These are phyloP conservation scores for Pseudocercospora fijiensis DNA, from an alignment of 2,329 filamentous ascomycete genomes.

Conservation along the genomic window DNA sequence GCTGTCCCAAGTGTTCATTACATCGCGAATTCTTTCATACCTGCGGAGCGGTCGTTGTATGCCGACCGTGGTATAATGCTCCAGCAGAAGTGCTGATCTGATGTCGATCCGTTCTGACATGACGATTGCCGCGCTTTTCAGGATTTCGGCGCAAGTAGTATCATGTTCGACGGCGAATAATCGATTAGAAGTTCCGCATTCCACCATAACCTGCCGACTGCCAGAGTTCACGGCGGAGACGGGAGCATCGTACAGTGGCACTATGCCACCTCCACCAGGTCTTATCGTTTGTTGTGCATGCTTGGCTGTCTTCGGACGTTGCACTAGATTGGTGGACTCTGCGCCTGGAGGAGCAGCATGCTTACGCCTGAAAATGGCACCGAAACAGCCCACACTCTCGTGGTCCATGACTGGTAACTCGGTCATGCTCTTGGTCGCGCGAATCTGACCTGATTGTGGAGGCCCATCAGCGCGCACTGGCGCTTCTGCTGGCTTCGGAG, in stretches of 20 bases:
- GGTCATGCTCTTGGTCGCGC: conserved; percentile 34
- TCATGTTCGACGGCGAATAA: conserved; percentile 70
- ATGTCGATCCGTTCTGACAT: conserved; percentile 65
- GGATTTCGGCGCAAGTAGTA: conserved; percentile 72
- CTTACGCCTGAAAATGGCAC: conserved; percentile 39
- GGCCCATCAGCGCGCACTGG: conserved; percentile 29
- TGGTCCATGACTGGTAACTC: conserved; percentile 29
- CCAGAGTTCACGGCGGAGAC: conserved; percentile 77
- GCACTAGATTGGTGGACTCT: conserved; percentile 18
- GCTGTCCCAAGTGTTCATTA: conserved; percentile 89
- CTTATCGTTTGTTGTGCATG: conserved; percentile 39
- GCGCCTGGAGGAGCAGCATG: conserved; percentile 25
- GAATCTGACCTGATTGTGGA: conserved; percentile 35
- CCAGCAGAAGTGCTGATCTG: conserved; percentile 68
- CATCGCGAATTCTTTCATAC: conserved; percentile 82
- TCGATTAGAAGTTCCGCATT: conserved; percentile 68
- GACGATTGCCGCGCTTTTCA: conserved; percentile 64
- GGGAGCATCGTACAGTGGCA: conserved; percentile 69
- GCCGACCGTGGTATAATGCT: conserved; percentile 72
- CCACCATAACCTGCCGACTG: conserved; percentile 72
- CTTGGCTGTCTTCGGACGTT: conserved; percentile 27
- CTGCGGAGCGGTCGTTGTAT: conserved; percentile 78
- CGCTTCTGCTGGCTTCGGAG: conserved; percentile 24
- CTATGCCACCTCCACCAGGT: conserved; percentile 48
- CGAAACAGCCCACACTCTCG: conserved; percentile 33